A percentile compares a stretch with the other conserved stretches of the same genome.
Evolutionary conservation across 1,139 yeast genomes (phyloP).

Genomic region (Magnusiomyces sp.): DNA sequence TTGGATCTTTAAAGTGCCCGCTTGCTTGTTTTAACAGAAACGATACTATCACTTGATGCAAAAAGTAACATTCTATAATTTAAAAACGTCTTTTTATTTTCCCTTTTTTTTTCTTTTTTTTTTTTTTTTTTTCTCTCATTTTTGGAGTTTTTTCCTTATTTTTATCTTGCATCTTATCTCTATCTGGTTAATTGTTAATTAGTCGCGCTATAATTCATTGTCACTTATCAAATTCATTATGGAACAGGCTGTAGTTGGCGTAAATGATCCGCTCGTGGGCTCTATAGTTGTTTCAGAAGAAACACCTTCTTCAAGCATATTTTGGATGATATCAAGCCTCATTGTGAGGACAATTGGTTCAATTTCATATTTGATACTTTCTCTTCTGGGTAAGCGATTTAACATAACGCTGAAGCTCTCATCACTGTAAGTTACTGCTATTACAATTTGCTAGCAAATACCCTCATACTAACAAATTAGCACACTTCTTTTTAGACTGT

Average conservation of each 20-base stretch:
- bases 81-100: background rate
- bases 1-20: background rate
- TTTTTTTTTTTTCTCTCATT: background rate
- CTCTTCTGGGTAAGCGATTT: conserved; percentile 18
- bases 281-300: background rate
- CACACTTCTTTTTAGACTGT: conserved; percentile 14
- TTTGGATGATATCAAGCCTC: conserved; percentile 12
- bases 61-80: background rate
- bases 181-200: no score
- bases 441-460: background rate
- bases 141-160: background rate
- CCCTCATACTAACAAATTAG: conserved; percentile 1
- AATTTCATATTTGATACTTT: conserved; percentile 5
- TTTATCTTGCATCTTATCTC: background rate
- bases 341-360: conserved; percentile 5
- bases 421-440: conserved; percentile 20
- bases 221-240: no score
- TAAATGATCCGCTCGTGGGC: background rate
- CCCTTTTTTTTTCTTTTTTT: background rate
- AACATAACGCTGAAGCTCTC: conserved; percentile 25
- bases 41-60: no score
- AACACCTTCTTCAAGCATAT: background rate
- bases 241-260: no score
- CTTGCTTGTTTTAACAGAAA: no score
- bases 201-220: no score